Evolutionary conservation across 805 yeast genomes (phyloP), one percentile per base, ranked within the genome.

Genomic region (Saccharomyces eubayanus): DNA sequence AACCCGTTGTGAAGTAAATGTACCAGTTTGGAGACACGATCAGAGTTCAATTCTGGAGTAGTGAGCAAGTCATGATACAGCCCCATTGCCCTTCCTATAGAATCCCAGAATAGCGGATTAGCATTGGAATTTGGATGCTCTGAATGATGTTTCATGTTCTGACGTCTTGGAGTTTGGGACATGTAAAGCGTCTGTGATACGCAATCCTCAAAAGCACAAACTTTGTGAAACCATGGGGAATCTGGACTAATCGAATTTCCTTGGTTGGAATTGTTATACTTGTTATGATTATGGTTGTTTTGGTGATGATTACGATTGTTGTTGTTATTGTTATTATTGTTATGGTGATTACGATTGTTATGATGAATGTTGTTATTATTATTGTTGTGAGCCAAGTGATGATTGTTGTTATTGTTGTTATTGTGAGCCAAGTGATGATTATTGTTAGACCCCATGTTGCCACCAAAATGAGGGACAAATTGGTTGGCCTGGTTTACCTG

Each of bases 1-100:
- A 81, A 68, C 3, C 82, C 84, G 53, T 80, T 80, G 58, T 82
- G 80, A 46, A 81, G 66, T 3, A 80, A 62, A 51, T 80, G 79
- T 21, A 80, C 77, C 55, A 81, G 67, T 43, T 76, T 74, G 1
- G 81, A 73, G 57, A 77, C 77, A 57, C 82, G 68, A 47, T 69
- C 72, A 29, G 74, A 72, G 54, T 74, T 74, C 52, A 80, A 70
- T 55, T 78, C 80, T 21, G 80, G 79, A 1, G 78, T 71, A 14
- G 20, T 31, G 47, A 74, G 69, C 46, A 81, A 62, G 10, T 77
- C 77, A 46, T 76, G 73, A 53, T 81, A 81, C 9, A 80, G 61
- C 6, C 74, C 75, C 74, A 81, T 77, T 10, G 81, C 77, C 49
- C 72, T 74, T 46, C 74, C 74, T 46, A 80, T 74, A 2, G 82